Evolutionary conservation across 2,329 filamentous ascomycete species (phyloP).

Genomic region (Elsinoe arachidis): DNA sequence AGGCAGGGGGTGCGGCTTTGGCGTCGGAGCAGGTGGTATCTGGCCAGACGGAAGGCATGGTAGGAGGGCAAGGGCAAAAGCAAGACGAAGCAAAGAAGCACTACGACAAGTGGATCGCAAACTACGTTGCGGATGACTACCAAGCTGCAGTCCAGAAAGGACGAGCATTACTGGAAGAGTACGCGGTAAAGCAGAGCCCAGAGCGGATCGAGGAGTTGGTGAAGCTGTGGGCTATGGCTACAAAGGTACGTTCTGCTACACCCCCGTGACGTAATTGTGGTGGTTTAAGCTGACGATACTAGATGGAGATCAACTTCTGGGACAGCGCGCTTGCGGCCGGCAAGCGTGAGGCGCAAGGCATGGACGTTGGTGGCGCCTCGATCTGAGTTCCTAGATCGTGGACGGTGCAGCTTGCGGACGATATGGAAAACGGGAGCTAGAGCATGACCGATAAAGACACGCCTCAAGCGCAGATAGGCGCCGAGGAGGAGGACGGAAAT

Average conservation of each 20-base stretch:
- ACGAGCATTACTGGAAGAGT: slow-evolving; percentile 63
- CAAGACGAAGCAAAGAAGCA: slow-evolving; percentile 41
- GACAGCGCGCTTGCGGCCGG: slow-evolving; percentile 49
- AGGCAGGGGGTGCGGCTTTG: no score
- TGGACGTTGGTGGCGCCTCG: slow-evolving; percentile 11
- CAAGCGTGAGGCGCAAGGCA: slow-evolving; percentile 16
- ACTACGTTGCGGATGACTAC: slow-evolving; percentile 78
- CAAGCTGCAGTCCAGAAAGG: slow-evolving; percentile 60
- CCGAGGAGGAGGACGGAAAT: no score
- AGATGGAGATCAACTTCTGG: slow-evolving; percentile 71
- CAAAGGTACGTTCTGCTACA: slow-evolving; percentile 47
- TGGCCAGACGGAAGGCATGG: slow-evolving; percentile 34
- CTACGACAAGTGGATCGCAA: slow-evolving; percentile 89
- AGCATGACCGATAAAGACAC: no score
- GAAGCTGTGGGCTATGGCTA: slow-evolving; percentile 78
- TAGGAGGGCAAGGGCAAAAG: slow-evolving; percentile 21
- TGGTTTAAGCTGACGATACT: slow-evolving; percentile 16
- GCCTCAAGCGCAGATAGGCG: no score
- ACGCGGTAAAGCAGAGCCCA: slow-evolving; percentile 64
- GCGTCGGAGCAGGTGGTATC: no score
- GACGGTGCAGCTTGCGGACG: background rate
- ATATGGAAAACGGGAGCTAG: no score
- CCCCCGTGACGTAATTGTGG: background rate
- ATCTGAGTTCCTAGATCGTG: background rate
- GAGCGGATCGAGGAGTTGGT: slow-evolving; percentile 72